These are phyloP conservation scores for Diaporthe sp. DNA, from an alignment of 2,329 filamentous ascomycete species.

Conservation along the genomic window DNA sequence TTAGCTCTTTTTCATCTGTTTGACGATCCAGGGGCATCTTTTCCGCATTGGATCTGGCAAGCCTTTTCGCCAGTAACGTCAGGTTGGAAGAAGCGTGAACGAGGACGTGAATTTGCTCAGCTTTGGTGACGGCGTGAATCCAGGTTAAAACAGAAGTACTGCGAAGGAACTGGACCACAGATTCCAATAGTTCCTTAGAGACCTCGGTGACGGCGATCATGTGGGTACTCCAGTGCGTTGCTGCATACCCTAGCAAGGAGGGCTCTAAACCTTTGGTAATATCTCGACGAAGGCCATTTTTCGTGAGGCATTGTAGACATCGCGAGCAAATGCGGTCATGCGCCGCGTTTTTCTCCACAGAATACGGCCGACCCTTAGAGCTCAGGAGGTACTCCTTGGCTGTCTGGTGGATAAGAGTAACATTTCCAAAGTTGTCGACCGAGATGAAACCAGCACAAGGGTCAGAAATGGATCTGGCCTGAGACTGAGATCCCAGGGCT, in stretches of 20 bases:
- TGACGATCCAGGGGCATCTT: background rate
- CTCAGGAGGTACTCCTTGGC: slow-evolving; percentile 51
- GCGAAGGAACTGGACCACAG: background rate
- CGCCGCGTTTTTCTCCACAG: slow-evolving; percentile 39
- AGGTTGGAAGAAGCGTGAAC: slow-evolving; percentile 48
- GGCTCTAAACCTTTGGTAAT: slow-evolving; percentile 34
- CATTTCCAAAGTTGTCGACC: slow-evolving; percentile 47
- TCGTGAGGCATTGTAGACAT: slow-evolving; percentile 45
- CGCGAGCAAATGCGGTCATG: slow-evolving; percentile 46
- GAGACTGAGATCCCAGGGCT: slow-evolving; percentile 38
- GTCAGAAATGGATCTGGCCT: slow-evolving; percentile 45
- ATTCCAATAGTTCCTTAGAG: background rate
- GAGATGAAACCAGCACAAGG: slow-evolving; percentile 51
- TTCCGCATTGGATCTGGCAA: slow-evolving; percentile 38
- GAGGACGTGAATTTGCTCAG: slow-evolving; percentile 46
- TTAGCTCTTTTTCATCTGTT: slow-evolving; percentile 43
- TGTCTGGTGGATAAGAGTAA: slow-evolving; percentile 53
- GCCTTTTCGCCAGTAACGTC: background rate
- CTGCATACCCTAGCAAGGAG: slow-evolving; percentile 44
- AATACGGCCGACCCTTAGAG: slow-evolving; percentile 32
- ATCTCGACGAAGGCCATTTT: slow-evolving; percentile 36
- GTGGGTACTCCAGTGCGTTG: slow-evolving; percentile 23
- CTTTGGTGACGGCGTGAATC: slow-evolving; percentile 50
- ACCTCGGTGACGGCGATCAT: fast-evolving
- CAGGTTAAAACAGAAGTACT: slow-evolving; percentile 47